A percentile compares a stretch with the other conserved stretches of the same genome.
These are phyloP conservation scores for Boletus sp. DNA, from an alignment of 768 basidiomycete genomes.

Conservation along the genomic window DNA sequence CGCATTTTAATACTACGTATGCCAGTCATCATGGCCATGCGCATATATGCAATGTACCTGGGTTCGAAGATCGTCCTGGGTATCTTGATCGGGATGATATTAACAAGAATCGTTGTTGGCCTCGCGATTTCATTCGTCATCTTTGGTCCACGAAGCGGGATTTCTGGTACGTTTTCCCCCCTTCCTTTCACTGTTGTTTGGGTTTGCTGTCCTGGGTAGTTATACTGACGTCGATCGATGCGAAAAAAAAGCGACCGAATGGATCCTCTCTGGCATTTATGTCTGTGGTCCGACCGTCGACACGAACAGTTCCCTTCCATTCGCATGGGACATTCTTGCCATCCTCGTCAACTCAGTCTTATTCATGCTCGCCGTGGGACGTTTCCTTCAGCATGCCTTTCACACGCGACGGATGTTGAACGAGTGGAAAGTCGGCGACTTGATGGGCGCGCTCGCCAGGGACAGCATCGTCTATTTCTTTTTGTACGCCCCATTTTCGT, in stretches of 20 bases:
- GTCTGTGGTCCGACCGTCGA: constrained; percentile 11
- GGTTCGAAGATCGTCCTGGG: constrained; percentile 7
- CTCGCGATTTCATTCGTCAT: constrained; percentile 6
- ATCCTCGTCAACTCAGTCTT: constrained; percentile 11
- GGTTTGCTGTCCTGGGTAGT: no score
- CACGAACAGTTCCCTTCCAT: background rate
- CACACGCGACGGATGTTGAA: constrained; percentile 5
- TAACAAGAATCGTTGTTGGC: constrained; percentile 5
- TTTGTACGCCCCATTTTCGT: constrained; percentile 8
- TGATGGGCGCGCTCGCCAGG: constrained; percentile 14
- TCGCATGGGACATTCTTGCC: constrained; percentile 16
- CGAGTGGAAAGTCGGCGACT: constrained; percentile 9
- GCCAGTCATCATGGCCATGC: constrained; percentile 17
- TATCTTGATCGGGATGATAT: constrained; percentile 4
- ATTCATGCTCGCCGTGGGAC: constrained; percentile 14
- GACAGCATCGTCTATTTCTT: constrained; percentile 21
- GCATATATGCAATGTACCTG: constrained; percentile 23
- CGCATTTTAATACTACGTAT: background rate
- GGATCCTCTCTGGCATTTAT: constrained; percentile 13
- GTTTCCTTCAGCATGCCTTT: constrained; percentile 11
- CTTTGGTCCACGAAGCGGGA: constrained; percentile 18
- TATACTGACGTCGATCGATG: background rate
- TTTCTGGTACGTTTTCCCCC: constrained; percentile 3
- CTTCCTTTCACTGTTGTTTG: background rate
- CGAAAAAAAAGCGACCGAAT: constrained; percentile 12